Conservation (phyloP, 2,329 filamentous ascomycete genomes). For the Beauveria caledonica region DNA sequence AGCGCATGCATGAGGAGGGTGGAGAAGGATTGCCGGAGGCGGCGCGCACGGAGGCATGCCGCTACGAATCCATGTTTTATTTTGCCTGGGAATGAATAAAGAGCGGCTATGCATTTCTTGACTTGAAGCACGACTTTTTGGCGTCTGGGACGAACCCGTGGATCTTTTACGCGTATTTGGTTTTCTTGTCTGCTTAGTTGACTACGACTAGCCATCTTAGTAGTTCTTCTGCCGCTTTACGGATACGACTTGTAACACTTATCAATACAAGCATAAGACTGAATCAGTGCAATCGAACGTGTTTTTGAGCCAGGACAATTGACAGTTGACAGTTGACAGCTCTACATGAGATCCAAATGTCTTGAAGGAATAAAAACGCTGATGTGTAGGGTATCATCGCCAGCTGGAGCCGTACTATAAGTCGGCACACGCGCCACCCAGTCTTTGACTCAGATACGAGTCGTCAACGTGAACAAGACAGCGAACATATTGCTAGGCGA, state of each 20-base stretch:
- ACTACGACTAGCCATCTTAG: not conserved
- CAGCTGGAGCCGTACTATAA: not conserved
- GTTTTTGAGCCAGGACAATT: too few species aligned
- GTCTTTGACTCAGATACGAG: too few species aligned
- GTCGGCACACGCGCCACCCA: not conserved
- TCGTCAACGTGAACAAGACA: too few species aligned
- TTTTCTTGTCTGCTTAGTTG: not conserved
- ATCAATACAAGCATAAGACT: not conserved
- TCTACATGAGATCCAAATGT: too few species aligned
- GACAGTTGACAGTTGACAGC: too few species aligned
- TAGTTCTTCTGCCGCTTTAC: not conserved
- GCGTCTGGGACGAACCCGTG: not conserved
- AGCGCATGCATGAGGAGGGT: not conserved
- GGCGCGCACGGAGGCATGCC: not conserved
- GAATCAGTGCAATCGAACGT: not conserved
- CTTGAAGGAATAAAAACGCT: not conserved
- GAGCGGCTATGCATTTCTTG: constrained; percentile 7
- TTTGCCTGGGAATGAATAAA: constrained; percentile 10
- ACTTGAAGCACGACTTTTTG: constrained; percentile 6
- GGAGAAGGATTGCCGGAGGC: not conserved
- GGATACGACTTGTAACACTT: not conserved
- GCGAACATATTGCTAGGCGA: too few species aligned
- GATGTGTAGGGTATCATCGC: not conserved
- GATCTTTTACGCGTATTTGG: not conserved
- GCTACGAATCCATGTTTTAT: constrained; percentile 11